Evolutionary conservation across 345 rosid genomes (phyloP).

Genomic region (Mangifera indica): DNA sequence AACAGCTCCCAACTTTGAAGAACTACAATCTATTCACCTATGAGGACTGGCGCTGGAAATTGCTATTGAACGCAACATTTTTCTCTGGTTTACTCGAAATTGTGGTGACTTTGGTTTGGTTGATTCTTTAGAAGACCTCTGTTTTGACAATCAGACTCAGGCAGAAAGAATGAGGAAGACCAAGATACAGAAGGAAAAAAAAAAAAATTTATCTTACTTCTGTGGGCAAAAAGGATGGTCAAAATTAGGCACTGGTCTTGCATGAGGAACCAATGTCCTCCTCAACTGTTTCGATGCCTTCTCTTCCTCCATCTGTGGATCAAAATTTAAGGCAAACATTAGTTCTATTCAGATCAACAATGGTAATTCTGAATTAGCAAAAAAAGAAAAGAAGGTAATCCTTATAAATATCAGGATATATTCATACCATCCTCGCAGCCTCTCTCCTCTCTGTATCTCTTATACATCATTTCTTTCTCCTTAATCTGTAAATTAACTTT

Average conservation of each 20-base stretch:
- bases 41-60: conserved; percentile 45
- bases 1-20: conserved; percentile 30
- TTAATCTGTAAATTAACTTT: conserved; percentile 51
- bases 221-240: conserved; percentile 82
- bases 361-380: too few species aligned
- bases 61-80: conserved; percentile 12
- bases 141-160: not conserved
- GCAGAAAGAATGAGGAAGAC: not conserved
- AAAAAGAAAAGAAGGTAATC: too few species aligned
- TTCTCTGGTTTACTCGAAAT: conserved; percentile 46
- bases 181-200: too few species aligned
- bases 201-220: conserved; percentile 39
- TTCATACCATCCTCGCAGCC: conserved; percentile 70
- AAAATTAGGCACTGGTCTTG: conserved; percentile 87
- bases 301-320: conserved; percentile 80
- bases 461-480: conserved; percentile 80
- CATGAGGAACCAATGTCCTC: conserved; percentile 87
- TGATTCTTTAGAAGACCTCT: conserved; percentile 60
- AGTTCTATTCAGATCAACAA: not conserved
- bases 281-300: conserved; percentile 83
- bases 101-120: conserved; percentile 71
- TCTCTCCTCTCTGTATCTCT: conserved; percentile 97
- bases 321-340: too few species aligned
- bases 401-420: not conserved
- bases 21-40: conserved; percentile 30